Base-by-base conservation (phyloP, 169 alveolate species). In the Condylostoma magnum region DNA sequence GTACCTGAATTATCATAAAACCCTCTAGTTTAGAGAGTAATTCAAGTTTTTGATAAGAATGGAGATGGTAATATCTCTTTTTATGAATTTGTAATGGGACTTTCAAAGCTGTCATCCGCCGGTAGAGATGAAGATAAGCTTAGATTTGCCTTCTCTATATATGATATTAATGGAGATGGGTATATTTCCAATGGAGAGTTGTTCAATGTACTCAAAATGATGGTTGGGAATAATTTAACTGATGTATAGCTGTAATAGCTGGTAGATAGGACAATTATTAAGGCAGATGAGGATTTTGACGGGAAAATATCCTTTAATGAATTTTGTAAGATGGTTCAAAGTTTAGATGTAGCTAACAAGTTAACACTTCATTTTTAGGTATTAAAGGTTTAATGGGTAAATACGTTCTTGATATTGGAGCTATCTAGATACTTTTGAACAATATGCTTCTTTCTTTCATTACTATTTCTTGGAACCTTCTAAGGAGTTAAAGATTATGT, bases 261-360 rank as follows among this genome's bases (percentile, higher is more conserved):
- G 46, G 99, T 96, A 51, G 99, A 97, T 80, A 80, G 99, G 75
- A 95, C 99, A 20, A 95, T 97, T 33, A 87, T 96, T 58, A 97
- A 93, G 78, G 99, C 99, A n/a, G 99, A 97, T 70, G 94, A 93
- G 69, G 99, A 97, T 79, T 96, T 95, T 41, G 99, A 96, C 86
- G 99, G 99, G 12, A 93, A 93, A 89, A 96, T 97, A 43, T 95
- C 99, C 38, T 97, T 93, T 89, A 97, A 89, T 43, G 99, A 97
- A 72, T 97, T 97, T 76, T 84, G 95, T 67, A 92, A 90, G 79
- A 92, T 89, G 91, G 94, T 90, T 3, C 83, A 92, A 53, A 90
- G 88, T 52, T 56, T 86, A 44, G 95, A 89, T 46, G 88, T 88
- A n/a, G 85, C 85, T 36, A 77, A 79, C 25, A 91, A 89, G 69